Base-by-base conservation (phyloP, 176 grass and related monocot species). In the Metroxylon sagu region DNA sequence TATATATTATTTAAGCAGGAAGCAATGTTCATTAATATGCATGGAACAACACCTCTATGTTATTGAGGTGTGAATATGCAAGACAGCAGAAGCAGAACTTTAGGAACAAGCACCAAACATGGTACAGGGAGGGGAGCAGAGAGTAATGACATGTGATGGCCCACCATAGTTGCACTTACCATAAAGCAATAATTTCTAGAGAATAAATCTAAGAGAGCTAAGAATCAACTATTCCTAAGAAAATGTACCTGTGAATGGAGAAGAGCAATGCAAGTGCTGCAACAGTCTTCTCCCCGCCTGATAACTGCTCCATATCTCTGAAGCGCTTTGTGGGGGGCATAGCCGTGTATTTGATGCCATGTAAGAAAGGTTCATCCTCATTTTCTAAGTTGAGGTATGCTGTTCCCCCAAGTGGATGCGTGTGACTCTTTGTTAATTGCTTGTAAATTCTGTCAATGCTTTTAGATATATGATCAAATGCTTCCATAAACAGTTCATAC, bases 361-460 rank as follows among this genome's bases (percentile, higher is more conserved):
- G 75, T 15, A 91, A 49, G 75, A 85, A 97, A 59, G 92, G 92
- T 23, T 97, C 92, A 1, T 97, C 92, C 75, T 97, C 92, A 79
- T 97, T 97, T 85, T 97, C 92, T 28, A 97, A 74, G 70, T 97
- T 97, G 59, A 97, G 76, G 74, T 97, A 97, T 39, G 92, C 78
- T 75, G 92, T 97, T 51, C 92, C 92, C 61, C 92, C 92, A 66
- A 97, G 92, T 50, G 81, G 92, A 80, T 97, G 87, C 26, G 92
- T 97, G 49, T 87, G 81, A 74, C 92, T 91, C 79, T 85, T 97
- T 57, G 92, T 97, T 73, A 97, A 75, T 54, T 97, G 87, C 59
- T 97, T 97, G 80, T 91, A 97, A 55, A 97, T 97, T 85, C 82
- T 83, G 81, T 97, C 92, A 62, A 97, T 97, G 57, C 79, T 83